phyloP scores from a whole-genome alignment of 1,284 basidiomycete species.

The Irpex lacteus region DNA sequence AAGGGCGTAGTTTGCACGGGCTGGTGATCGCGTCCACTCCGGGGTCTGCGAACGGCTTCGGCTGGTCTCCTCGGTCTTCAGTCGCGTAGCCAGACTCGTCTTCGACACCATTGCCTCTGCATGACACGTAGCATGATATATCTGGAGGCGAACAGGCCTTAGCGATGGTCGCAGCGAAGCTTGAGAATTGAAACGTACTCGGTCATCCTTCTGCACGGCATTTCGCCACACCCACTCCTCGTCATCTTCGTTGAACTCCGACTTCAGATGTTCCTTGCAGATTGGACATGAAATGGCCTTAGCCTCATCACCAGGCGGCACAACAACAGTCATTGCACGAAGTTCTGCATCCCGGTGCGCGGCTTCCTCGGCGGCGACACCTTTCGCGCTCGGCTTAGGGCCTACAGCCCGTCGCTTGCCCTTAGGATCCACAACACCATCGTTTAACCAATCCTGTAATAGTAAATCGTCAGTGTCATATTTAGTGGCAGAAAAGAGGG shows the following conservation, averaged over 20 bases:
- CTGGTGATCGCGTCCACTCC: conserved; percentile 52
- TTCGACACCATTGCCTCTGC: conserved; percentile 71
- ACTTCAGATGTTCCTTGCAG: conserved; percentile 93
- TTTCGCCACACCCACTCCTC: conserved; percentile 99
- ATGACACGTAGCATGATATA: conserved; percentile 92
- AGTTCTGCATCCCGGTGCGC: conserved; percentile 74
- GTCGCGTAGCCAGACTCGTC: conserved; percentile 58
- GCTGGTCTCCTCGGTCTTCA: conserved; percentile 55
- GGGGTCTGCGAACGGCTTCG: conserved; percentile 73
- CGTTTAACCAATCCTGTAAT: conserved; percentile 81
- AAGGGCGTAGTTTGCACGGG: conserved; percentile 26
- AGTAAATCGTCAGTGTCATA: conserved; percentile 16
- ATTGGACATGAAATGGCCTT: conserved; percentile 86
- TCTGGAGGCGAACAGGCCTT: conserved; percentile 36
- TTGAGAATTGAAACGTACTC: conserved; percentile 47
- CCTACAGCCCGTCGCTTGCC: conserved; percentile 63
- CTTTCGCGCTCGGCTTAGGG: conserved; percentile 49
- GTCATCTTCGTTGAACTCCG: conserved; percentile 93
- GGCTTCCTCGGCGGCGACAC: conserved; percentile 61
- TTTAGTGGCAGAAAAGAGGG: conserved; percentile 7
- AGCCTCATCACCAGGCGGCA: conserved; percentile 84
- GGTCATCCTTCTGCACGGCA: conserved; percentile 79
- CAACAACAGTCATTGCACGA: conserved; percentile 79
- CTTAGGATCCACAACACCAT: conserved; percentile 55
- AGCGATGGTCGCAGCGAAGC: conserved; percentile 1